Evolutionary conservation across 345 rosid species (phyloP), one percentile per base, ranked within the genome.

Genomic region (Geranium brycei): DNA sequence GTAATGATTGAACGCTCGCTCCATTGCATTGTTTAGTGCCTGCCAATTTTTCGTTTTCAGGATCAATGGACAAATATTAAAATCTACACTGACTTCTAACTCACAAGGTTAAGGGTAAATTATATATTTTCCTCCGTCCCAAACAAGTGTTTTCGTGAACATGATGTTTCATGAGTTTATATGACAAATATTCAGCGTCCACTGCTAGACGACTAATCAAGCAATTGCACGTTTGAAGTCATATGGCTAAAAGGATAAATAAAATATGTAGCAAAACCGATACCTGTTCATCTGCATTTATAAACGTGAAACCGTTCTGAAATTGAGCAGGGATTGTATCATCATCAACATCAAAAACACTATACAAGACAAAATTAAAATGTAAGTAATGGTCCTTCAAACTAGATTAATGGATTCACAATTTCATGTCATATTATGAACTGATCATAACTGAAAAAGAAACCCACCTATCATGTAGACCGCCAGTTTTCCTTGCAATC

Each of bases 321-420:
- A 77, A 86, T 64, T 81, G 87, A 19, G 71, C 47, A 41, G 95
- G 96, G 63, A 93, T 76, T 1, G 87, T 78, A 61, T 85, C 91
- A 63, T 93, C 97, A 58, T 89, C 87, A 66, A 90, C 72, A 62
- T 93, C 96, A 55, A 87, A 93, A 64, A 93, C 95, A 62, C 97
- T 93, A 19, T 73, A 47, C 62, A 57, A 53, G 67, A 59, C 61
- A 32, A 57, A 59, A 62, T 14, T 19, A 60, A 28, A 51, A 35
- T 62, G 56, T 57, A 19, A 62, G 51, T 30, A 73, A 62, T 31
- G 28, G 28, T 23, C 28, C 28, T 23, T 23, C 28, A 23, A 23
- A 23, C 28, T 2, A 23, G 41, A 67, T 32, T 51, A 40, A 58
- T 12, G 32, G 51, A 56, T 15, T 11, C 30, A 31, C 51, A 64